Evolutionary conservation across 768 basidiomycete genomes (phyloP).

Genomic region (Chiua virens): DNA sequence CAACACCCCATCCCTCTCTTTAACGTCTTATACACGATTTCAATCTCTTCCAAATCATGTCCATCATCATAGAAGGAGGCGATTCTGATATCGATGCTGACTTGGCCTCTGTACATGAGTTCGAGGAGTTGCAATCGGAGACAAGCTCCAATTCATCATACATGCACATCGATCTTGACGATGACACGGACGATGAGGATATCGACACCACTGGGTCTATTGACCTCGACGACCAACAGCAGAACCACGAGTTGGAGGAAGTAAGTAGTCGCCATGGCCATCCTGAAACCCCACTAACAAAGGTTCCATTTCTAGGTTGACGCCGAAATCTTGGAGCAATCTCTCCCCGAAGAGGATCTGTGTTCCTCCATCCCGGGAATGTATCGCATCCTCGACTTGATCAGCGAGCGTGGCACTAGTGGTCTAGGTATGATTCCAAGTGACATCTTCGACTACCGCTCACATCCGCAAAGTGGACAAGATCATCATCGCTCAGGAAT

Average conservation of each 20-base stretch:
- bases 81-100: constrained; percentile 7
- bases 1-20: neutral
- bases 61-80: constrained; percentile 15
- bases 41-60: constrained; percentile 6
- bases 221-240: constrained; percentile 11
- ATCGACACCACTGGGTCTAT: constrained; percentile 12
- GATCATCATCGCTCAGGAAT: constrained; percentile 57
- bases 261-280: neutral
- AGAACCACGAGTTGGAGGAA: constrained; percentile 12
- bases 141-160: constrained; percentile 19
- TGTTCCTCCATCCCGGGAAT: constrained; percentile 40
- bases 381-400: constrained; percentile 54
- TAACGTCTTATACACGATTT: neutral
- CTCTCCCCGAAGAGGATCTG: constrained; percentile 18
- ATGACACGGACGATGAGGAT: constrained; percentile 16
- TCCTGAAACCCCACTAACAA: neutral
- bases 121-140: constrained; percentile 15
- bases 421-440: constrained; percentile 45
- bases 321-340: constrained; percentile 6
- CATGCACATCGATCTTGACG: constrained; percentile 14
- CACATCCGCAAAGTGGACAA: constrained; percentile 49
- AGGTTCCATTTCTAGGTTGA: constrained; percentile 15
- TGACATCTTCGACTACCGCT: neutral
- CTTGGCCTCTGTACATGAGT: neutral
- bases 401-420: constrained; percentile 48